phyloP scores from a whole-genome alignment of 2,329 filamentous ascomycete genomes.

The Paraconiothyrium brasiliense region DNA sequence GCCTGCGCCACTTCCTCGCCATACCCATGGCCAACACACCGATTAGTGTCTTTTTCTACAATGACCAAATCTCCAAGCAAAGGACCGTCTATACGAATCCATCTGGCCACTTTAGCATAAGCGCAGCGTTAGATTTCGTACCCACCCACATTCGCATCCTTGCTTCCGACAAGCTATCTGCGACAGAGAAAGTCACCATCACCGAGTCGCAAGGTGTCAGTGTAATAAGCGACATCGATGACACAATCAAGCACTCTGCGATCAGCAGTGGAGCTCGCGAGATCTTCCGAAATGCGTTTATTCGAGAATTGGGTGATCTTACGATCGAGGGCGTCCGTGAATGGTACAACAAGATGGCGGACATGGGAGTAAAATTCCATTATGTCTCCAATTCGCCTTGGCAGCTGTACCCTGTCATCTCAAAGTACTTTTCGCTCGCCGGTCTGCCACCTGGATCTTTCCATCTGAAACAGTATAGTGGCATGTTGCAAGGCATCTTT shows the following conservation, averaged over 20 bases:
- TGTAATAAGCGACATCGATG: slow-evolving; percentile 96
- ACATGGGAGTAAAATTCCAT: slow-evolving; percentile 86
- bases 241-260: slow-evolving; percentile 95
- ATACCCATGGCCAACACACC: slow-evolving; percentile 79
- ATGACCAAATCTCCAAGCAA: slow-evolving; percentile 82
- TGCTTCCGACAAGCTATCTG: slow-evolving; percentile 84
- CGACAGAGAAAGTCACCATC: slow-evolving; percentile 78
- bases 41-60: slow-evolving; percentile 95
- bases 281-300: slow-evolving; percentile 96
- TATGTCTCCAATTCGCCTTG: slow-evolving; percentile 99
- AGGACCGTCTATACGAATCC: slow-evolving; percentile 86
- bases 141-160: slow-evolving; percentile 90
- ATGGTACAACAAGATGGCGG: slow-evolving; percentile 83
- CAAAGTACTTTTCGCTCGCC: slow-evolving; percentile 82
- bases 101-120: slow-evolving; percentile 84
- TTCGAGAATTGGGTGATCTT: slow-evolving; percentile 82
- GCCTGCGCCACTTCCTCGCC: slow-evolving; percentile 88
- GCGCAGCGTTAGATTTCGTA: slow-evolving; percentile 85
- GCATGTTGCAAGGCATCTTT: slow-evolving; percentile 97
- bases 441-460: slow-evolving; percentile 88
- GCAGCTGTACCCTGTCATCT: slow-evolving; percentile 92
- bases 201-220: slow-evolving; percentile 84
- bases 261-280: slow-evolving; percentile 88
- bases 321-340: slow-evolving; percentile 87
- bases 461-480: slow-evolving; percentile 94